Percentiles rank a stretch among this genome's conserved stretches.
phyloP scores from a whole-genome alignment of 2,329 filamentous ascomycete species.

The Tricladium varicosporioides region DNA sequence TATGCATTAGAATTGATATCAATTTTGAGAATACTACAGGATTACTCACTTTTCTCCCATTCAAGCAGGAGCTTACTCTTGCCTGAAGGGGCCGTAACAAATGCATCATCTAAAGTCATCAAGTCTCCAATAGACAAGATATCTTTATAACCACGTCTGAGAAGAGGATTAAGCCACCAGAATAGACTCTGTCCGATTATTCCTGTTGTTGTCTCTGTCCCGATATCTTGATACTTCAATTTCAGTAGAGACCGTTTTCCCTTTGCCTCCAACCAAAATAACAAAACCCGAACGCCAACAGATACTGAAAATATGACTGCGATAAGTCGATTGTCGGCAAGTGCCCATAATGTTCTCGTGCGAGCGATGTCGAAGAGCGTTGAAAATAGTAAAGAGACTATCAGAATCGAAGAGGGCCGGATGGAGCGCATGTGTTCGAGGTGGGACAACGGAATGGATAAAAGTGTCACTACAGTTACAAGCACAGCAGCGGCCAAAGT shows the following conservation, averaged over 20 bases:
- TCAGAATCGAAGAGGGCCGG: constrained; percentile 1
- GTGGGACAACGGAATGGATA: background rate
- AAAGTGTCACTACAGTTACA: background rate
- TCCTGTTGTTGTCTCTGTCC: background rate
- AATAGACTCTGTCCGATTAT: background rate
- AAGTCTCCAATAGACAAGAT: background rate
- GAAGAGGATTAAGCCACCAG: background rate
- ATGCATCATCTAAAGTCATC: background rate
- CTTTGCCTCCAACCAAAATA: background rate
- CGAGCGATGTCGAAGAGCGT: background rate
- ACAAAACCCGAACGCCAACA: background rate
- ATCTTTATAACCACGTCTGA: background rate
- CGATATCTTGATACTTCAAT: background rate
- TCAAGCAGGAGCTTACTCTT: background rate
- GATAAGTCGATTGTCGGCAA: background rate
- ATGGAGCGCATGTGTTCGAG: constrained; percentile 3
- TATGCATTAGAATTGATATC: background rate
- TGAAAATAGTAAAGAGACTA: background rate
- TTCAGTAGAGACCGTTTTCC: background rate
- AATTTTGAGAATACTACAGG: background rate
- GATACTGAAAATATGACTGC: background rate
- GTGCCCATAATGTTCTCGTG: constrained; percentile 2
- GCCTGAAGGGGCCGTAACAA: background rate
- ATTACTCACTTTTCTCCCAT: background rate
- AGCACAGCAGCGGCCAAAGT: constrained; percentile 22